Evolutionary conservation across 352 stramenopile species (phyloP).

Genomic region (Aphanomyces invadans): DNA sequence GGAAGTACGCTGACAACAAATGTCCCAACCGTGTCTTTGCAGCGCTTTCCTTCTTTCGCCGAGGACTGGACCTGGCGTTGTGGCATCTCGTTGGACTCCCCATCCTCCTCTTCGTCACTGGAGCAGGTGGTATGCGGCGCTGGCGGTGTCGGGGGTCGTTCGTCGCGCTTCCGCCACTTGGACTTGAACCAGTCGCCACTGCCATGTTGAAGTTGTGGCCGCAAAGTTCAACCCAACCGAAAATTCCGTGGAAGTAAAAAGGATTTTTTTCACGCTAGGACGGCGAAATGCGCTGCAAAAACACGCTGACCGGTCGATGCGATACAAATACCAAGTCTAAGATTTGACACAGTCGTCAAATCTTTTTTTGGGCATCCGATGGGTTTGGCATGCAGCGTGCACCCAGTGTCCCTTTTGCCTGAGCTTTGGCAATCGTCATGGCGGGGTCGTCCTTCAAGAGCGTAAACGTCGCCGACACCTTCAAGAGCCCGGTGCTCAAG

Average conservation of each 20-base stretch:
- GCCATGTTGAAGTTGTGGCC: background rate
- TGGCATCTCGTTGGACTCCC: too few relatives aligned
- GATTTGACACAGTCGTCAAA: background rate
- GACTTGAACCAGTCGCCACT: background rate
- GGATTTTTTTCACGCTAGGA: background rate
- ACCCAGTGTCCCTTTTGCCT: constrained; percentile 9
- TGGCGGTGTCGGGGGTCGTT: background rate
- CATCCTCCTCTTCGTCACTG: background rate
- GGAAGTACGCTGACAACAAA: too few relatives aligned
- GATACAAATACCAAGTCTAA: constrained; percentile 4
- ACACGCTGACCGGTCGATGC: background rate
- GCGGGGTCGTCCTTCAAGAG: background rate
- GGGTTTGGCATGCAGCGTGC: background rate
- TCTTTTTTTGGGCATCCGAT: background rate
- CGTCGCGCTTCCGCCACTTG: too few relatives aligned
- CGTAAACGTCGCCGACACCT: background rate
- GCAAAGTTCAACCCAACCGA: background rate
- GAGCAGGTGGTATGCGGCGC: background rate
- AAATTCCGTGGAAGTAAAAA: background rate
- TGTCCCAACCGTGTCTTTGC: too few relatives aligned
- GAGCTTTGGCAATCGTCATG: background rate
- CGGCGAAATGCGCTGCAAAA: background rate
- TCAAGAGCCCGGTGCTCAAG: constrained; percentile 5
- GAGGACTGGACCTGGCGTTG: too few relatives aligned
- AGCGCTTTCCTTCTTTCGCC: too few relatives aligned